Conservation (phyloP, 2,329 filamentous ascomycete species). For the Thermochaetoides dissita region DNA sequence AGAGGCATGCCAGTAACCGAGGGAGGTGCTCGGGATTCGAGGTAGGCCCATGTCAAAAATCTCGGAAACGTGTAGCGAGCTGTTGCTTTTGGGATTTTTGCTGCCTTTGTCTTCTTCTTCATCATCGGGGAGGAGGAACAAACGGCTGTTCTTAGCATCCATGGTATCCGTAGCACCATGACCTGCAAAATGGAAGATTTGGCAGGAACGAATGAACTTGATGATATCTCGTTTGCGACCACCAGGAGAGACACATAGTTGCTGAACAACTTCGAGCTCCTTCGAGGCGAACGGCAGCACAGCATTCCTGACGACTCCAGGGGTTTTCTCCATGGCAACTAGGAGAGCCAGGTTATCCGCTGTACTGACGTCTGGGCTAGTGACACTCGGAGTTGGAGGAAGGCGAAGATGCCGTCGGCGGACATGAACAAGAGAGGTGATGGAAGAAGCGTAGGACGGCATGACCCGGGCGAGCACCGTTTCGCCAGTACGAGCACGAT, state of each 20-base stretch:
- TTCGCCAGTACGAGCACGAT: not conserved
- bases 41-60: not conserved
- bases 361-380: not conserved
- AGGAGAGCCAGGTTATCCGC: not conserved
- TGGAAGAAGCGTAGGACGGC: conserved; percentile 14
- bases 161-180: not conserved
- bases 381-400: not conserved
- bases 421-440: not conserved
- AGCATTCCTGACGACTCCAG: not conserved
- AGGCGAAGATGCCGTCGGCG: not conserved
- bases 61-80: not conserved
- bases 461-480: not conserved
- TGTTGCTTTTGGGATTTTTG: too few species aligned
- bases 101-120: too few species aligned
- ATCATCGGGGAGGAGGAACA: not conserved
- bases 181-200: not conserved
- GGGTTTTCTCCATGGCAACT: not conserved
- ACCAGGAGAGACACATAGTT: not conserved
- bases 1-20: conserved; percentile 22
- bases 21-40: not conserved
- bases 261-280: not conserved
- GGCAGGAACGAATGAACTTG: not conserved
- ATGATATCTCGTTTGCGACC: not conserved
- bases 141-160: not conserved
- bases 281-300: not conserved